Conservation (phyloP, 768 basidiomycete genomes). For the Macrolepiota dolichaula region DNA sequence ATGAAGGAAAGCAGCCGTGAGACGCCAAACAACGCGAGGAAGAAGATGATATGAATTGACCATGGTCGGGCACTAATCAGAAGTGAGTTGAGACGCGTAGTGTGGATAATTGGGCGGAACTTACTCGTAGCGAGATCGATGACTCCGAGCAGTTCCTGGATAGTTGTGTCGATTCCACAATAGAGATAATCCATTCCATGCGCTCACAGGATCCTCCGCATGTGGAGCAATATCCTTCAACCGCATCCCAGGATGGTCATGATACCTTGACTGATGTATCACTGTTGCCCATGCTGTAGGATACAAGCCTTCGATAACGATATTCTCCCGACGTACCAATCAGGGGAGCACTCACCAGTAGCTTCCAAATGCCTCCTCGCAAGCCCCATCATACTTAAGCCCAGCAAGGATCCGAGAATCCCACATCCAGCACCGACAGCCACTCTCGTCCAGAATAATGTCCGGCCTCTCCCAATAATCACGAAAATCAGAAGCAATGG, state of each 20-base stretch:
- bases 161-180: slow-evolving; percentile 32
- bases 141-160: not conserved
- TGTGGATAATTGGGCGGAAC: not conserved
- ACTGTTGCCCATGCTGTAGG: slow-evolving; percentile 40
- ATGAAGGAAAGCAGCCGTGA: slow-evolving; percentile 30
- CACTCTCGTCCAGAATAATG: slow-evolving; percentile 34
- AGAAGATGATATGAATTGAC: slow-evolving; percentile 33
- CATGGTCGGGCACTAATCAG: slow-evolving; percentile 31
- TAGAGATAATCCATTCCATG: slow-evolving; percentile 26
- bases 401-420: slow-evolving; percentile 28
- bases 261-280: slow-evolving; percentile 35
- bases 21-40: slow-evolving; percentile 27
- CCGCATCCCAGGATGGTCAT: slow-evolving; percentile 26
- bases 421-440: slow-evolving; percentile 23
- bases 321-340: not conserved
- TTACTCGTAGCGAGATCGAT: slow-evolving; percentile 35
- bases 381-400: slow-evolving; percentile 26
- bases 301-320: not conserved
- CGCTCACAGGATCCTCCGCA: slow-evolving; percentile 12
- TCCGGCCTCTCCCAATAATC: slow-evolving; percentile 22
- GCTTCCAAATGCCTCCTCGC: slow-evolving; percentile 32
- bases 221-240: slow-evolving; percentile 10
- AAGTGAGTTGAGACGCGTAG: not conserved
- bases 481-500: slow-evolving; percentile 29
- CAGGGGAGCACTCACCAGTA: slow-evolving; percentile 25